Base-by-base conservation (phyloP, 306 rosid genomes). In the Hippophae tibetana region DNA sequence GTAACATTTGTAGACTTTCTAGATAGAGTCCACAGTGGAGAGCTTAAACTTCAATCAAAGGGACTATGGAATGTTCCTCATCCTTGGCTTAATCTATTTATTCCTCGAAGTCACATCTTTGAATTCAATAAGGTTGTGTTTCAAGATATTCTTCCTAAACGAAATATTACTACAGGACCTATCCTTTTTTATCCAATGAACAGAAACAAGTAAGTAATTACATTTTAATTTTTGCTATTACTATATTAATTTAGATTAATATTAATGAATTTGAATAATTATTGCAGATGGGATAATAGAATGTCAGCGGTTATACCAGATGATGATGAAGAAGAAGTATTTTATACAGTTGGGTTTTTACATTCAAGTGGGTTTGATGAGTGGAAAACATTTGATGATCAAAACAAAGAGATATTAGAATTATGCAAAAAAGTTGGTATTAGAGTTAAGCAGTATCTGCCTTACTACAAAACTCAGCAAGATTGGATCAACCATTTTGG, bases 31-130 rank as follows among this genome's bases (percentile, higher is more conserved):
- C 72, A 85, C 56, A 61, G 74, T 43, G 96, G 92, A 56, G 97
- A 90, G 74, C 59, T 82, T 53, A 74, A 76, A 71, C 90, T 90
- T 75, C 78, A 78, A 26, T 79, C 87, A 52, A 82, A 85, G 72
- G 96, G 97, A 60, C 54, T 79, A 3, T 90, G 97, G 97, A 82
- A 87, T 13, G 89, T 87, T 68, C 97, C 94, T 67, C 97, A 90
- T 73, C 97, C 97, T 5, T 90, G 96, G 95, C 69, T 87, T 43
- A 90, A 90, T 63, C 72, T 90, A 58, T 90, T 87, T 50, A 58
- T 90, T 42, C 95, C 97, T 4, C 83, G 83, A 68, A 77, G 85
- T 43, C 70, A 69, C 9, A 80, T 90, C 53, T 47, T 68, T 6
- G 89, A 85, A 25, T 90, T 90, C 52, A 57, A 90, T 44, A 46